Evolutionary conservation across 768 basidiomycete species (phyloP).

Genomic region (Auricularia heimuer): DNA sequence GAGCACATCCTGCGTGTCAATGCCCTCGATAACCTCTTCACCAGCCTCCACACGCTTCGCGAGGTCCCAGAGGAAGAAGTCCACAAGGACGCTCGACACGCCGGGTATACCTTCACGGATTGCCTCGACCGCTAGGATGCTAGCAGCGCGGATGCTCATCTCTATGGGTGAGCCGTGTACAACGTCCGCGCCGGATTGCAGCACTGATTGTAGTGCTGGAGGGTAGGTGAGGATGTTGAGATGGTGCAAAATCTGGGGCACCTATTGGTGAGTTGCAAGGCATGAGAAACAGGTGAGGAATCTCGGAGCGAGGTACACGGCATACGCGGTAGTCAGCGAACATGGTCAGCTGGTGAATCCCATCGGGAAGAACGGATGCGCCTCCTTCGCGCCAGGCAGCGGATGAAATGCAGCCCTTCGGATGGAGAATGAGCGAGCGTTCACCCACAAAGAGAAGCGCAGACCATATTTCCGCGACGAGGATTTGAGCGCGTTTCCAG

Average conservation of each 20-base stretch:
- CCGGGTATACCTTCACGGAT: constrained; percentile 49
- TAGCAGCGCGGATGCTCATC: constrained; percentile 68
- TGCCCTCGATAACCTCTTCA: constrained; percentile 46
- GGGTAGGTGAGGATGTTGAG: constrained; percentile 69
- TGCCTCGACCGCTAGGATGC: constrained; percentile 69
- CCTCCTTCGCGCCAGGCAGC: constrained; percentile 20
- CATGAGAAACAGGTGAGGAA: no score
- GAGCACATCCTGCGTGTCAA: constrained; percentile 41
- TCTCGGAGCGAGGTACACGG: background rate
- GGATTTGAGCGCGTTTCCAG: constrained; percentile 88
- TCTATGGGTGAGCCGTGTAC: constrained; percentile 56
- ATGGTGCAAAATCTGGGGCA: constrained; percentile 85
- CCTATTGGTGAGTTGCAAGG: no score
- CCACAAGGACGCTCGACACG: constrained; percentile 72
- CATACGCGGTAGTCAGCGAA: constrained; percentile 67
- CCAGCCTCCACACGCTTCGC: constrained; percentile 66
- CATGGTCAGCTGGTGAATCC: constrained; percentile 74
- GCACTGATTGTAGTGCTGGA: constrained; percentile 39
- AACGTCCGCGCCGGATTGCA: constrained; percentile 37
- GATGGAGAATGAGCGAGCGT: background rate
- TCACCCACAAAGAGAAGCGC: background rate
- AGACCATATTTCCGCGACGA: constrained; percentile 77
- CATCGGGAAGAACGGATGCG: constrained; percentile 70
- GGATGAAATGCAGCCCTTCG: constrained; percentile 80
- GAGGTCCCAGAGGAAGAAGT: constrained; percentile 87